A percentile compares a stretch with the other conserved stretches of the same genome.
phyloP scores from a whole-genome alignment of 2,329 filamentous ascomycete species.

The Xylariaceae sp. region DNA sequence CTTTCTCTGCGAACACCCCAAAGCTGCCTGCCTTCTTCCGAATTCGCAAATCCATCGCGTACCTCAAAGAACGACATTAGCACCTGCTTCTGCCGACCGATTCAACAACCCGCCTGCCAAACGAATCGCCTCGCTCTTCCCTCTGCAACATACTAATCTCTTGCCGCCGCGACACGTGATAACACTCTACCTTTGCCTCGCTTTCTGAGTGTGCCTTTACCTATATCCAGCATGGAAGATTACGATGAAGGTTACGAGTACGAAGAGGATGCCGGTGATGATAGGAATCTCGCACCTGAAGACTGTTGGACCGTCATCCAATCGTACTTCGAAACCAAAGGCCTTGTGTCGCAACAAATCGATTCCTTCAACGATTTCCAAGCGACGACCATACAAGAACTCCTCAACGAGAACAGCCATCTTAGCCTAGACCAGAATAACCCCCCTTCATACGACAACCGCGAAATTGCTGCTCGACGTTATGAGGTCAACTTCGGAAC shows the following conservation, averaged over 20 bases:
- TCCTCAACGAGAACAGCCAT: slow-evolving; percentile 86
- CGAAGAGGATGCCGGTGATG: slow-evolving; percentile 64
- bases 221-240: slow-evolving; percentile 41
- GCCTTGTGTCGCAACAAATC: slow-evolving; percentile 93
- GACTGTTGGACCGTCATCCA: slow-evolving; percentile 98
- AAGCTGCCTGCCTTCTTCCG: too few relatives aligned
- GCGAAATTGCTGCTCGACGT: slow-evolving; percentile 78
- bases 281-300: slow-evolving; percentile 80
- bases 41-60: too few relatives aligned
- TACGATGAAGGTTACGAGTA: slow-evolving; percentile 64
- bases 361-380: slow-evolving; percentile 99
- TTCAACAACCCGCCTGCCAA: too few relatives aligned
- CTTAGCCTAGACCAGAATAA: slow-evolving; percentile 93
- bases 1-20: too few relatives aligned
- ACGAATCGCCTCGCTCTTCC: not conserved
- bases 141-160: not conserved
- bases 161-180: not conserved
- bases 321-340: slow-evolving; percentile 94
- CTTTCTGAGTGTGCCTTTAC: not conserved
- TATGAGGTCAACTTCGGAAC: slow-evolving; percentile 95
- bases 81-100: too few relatives aligned
- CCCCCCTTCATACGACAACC: slow-evolving; percentile 66
- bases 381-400: slow-evolving; percentile 86
- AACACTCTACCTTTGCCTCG: too few relatives aligned
- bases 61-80: too few relatives aligned